A percentile compares a stretch with the other conserved stretches of the same genome.
phyloP scores from a whole-genome alignment of 2,329 filamentous ascomycete species.

The Geoglossum cookeanum region DNA sequence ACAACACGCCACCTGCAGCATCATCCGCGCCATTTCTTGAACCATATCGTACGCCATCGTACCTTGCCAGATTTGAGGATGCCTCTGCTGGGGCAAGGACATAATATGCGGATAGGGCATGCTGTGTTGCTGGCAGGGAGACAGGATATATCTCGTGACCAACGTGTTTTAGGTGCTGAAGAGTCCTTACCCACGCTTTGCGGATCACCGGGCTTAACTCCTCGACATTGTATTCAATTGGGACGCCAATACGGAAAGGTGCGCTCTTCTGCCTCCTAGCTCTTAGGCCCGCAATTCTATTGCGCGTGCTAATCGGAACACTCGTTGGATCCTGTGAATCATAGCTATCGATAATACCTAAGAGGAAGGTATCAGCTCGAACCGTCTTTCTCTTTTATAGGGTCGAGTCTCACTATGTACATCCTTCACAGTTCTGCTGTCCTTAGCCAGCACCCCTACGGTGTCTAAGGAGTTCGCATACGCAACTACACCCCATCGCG shows the following conservation, averaged over 20 bases:
- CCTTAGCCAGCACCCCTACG: slow-evolving; percentile 52
- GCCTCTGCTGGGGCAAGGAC: slow-evolving; percentile 88
- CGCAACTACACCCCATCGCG: slow-evolving; percentile 67
- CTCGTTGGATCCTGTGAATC: slow-evolving; percentile 62
- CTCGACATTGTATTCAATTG: slow-evolving; percentile 67
- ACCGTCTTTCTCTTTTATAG: neutral
- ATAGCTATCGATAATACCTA: slow-evolving; percentile 33
- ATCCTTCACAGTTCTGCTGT: slow-evolving; percentile 26
- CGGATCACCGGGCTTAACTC: slow-evolving; percentile 57
- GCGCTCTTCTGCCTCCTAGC: slow-evolving; percentile 25
- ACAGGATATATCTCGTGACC: slow-evolving; percentile 59
- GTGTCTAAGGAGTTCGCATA: slow-evolving; percentile 91
- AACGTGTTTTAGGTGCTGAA: slow-evolving; percentile 37
- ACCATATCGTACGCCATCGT: slow-evolving; percentile 91
- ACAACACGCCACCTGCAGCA: slow-evolving; percentile 43
- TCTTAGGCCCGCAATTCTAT: slow-evolving; percentile 28
- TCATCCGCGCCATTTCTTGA: slow-evolving; percentile 31
- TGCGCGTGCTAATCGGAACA: slow-evolving; percentile 36
- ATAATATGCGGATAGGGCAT: slow-evolving; percentile 86
- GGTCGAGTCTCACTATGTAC: slow-evolving; percentile 22
- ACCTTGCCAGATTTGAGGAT: slow-evolving; percentile 88
- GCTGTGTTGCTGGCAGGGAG: slow-evolving; percentile 63
- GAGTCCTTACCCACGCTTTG: slow-evolving; percentile 45
- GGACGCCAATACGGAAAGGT: slow-evolving; percentile 35
- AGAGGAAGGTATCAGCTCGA: neutral